Evolutionary conservation across 2,329 filamentous ascomycete species (phyloP), one percentile per base, ranked within the genome.

Genomic region (Penicillium sp.): DNA sequence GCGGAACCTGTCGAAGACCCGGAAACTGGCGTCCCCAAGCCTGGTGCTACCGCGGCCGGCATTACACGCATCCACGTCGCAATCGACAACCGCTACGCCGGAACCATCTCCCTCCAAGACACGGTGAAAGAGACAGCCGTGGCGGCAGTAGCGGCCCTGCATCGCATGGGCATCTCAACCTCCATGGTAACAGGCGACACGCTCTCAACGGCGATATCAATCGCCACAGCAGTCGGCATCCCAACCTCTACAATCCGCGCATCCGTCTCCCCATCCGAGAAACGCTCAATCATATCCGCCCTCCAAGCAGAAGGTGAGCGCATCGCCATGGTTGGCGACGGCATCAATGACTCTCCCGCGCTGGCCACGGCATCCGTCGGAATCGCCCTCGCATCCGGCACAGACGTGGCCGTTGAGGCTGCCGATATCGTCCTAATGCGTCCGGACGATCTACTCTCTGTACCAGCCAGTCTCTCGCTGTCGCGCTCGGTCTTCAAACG

Each of bases 311-410:
- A 81, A 49, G 91, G 91, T 58, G 84, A 92, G 66, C 80, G 89
- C 48, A 90, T 97, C 26, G 94, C 90, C 64, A 99, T 99, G 94
- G 92, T 97, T 14, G 92, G 94, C 50, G 94, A 99, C 73, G 94
- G 94, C 40, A 97, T 99, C 82, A 99, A 99, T 75, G 94, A 99
- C 78, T 96, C 92, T 0, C 94, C 94, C 0, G 94, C 94, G 0
- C 85, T 99, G 11, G 94, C 92, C 0, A 96, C 92, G 0, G 92
- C 94, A 11, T 87, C 96, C 65, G 86, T 97, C 29, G 94, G 94
- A 61, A 96, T 99, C 64, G 92, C 92, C 56, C 90, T 99, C 74
- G 84, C 90, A 5, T 92, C 88, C 8, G 94, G 94, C 55, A 97
- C 94, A 0, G 94, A 97, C 71, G 93, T 99, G 1, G 94, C 94